Base-by-base conservation (phyloP, 1,139 yeast species). In the Ashbya aceris region DNA sequence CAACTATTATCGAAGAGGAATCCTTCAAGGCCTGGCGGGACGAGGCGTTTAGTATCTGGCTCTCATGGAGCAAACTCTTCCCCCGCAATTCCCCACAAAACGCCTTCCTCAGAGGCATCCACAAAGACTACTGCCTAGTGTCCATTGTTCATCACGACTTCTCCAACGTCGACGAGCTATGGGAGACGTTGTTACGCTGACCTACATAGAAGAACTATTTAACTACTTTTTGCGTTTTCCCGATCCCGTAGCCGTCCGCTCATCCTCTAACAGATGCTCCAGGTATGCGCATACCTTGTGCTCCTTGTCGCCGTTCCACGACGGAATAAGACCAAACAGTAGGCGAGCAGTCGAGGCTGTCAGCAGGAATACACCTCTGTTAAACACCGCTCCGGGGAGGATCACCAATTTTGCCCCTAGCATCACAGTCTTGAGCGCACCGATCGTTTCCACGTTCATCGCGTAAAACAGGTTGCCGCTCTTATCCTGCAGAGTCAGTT, bases 1-100 rank as follows among this genome's bases (percentile, higher is more conserved):
- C 95, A 2, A 87, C 97, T 0, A 81, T 86, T 44, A 79, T 87
- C 41, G 95, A 86, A 55, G 81, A 76, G 51, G 94, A 86, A 53
- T 83, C 95, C 3, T 87, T 87, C 66, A 74, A 74, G 51, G 95
- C 95, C 1, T 87, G 96, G 96, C 76, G 80, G 50, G 95, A 89
- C 55, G 98, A 91, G 61, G 95, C 96, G 0, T 91, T 87, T 63
- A 73, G 77, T 48, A 80, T 91, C 47, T 85, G 96, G 95, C 66
- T 73, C 35, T 95, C 89, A 63, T 91, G 98, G 98, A 83, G 84
- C 40, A 72, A 83, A 50, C 70, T 94, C 46, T 91, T 87, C 62
- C 66, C 68, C 37, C 56, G 58, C 46, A 59, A 59, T 41, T 53
- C 65, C 1, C 56, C 64, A 12, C 67, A 89, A 10, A 76, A 74